Evolutionary conservation across 23 red algal species (phyloP), one percentile per base, ranked within the genome.

Genomic region (Cyanidiococcus yangmingshanensis): DNA sequence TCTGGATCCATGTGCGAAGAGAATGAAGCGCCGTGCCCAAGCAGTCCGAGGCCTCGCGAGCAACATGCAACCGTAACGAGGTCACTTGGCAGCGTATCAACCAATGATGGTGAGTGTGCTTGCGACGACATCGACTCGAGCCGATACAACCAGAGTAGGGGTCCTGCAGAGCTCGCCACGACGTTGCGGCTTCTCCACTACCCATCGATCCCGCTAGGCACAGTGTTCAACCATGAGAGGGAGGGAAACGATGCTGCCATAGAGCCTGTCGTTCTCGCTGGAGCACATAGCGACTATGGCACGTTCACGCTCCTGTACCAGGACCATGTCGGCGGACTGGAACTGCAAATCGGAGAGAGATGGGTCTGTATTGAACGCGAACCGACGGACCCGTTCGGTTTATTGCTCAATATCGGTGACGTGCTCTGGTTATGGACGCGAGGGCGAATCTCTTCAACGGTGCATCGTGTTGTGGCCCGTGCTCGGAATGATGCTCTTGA

Each of bases 211-310:
- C 32, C n/a, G 63, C 32, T 71, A 35, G 7, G 12, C 16, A n/a
- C n/a, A 15, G n/a, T 15, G 15, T 15, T 15, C 16, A 57, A n/a
- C n/a, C 16, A 15, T n/a, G 50, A 57, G 16, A 15, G 50, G n/a
- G 16, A 15, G 40, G 18, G 7, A 40, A 45, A 79, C 39, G 26
- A 38, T 24, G 1, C 39, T 1, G 1, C 12, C 50, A 2, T 2
- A 39, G 24, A 1, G 2, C 37, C 35, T 0, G 15, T 21, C 16
- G 78, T 81, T 7, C 38, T 40, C 1, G 78, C 78, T 34, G 78
- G 78, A 40, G 51, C 51, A 3, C 78, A 81, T 34, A 71, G 45
- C 18, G 78, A 81, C 38, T 81, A 81, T 57, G 78, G 78, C 59
- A 81, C 78, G 0, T 38, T 40, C 59, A 81, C 78, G 21, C 51